phyloP scores from a whole-genome alignment of 164 flowering plant genomes.

The Magnolia changhungtana region DNA sequence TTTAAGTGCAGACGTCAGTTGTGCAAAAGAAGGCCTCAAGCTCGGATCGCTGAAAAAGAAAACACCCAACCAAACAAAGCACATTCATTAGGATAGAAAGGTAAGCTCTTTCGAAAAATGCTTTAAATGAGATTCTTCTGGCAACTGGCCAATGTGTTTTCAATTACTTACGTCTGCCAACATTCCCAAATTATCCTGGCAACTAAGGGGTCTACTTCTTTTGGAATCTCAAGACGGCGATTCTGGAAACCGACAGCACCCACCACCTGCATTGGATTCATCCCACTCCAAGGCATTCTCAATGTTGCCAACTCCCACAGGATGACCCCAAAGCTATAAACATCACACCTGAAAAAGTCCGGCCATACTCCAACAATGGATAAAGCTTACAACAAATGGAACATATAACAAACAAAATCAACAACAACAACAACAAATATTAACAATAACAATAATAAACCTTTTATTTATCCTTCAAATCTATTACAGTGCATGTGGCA shows the following conservation, averaged over 20 bases:
- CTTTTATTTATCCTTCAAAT: too few relatives aligned
- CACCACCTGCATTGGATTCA: slow-evolving; percentile 99
- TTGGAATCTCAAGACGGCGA: slow-evolving; percentile 86
- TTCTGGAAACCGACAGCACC: slow-evolving; percentile 99
- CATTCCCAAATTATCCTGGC: slow-evolving; percentile 84
- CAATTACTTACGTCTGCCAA: slow-evolving; percentile 83
- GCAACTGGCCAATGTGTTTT: not conserved
- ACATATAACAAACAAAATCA: too few relatives aligned
- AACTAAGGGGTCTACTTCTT: slow-evolving; percentile 86
- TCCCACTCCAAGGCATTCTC: slow-evolving; percentile 96
- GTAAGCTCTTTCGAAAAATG: not conserved
- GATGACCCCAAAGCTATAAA: slow-evolving; percentile 95
- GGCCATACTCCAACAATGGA: not conserved
- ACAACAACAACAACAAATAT: too few relatives aligned
- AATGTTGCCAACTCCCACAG: slow-evolving; percentile 97
- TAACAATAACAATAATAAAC: too few relatives aligned
- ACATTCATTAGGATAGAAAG: not conserved
- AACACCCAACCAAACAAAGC: not conserved
- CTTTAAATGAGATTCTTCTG: not conserved
- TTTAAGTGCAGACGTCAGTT: slow-evolving; percentile 69
- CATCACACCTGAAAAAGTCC: slow-evolving; percentile 71
- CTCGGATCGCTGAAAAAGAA: slow-evolving; percentile 69
- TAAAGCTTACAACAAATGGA: not conserved
- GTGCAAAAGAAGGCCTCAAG: slow-evolving; percentile 88
- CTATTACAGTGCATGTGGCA: too few relatives aligned